Base-by-base conservation (phyloP, 2,329 filamentous ascomycete species). In the Colletotrichum sansevieriae region DNA sequence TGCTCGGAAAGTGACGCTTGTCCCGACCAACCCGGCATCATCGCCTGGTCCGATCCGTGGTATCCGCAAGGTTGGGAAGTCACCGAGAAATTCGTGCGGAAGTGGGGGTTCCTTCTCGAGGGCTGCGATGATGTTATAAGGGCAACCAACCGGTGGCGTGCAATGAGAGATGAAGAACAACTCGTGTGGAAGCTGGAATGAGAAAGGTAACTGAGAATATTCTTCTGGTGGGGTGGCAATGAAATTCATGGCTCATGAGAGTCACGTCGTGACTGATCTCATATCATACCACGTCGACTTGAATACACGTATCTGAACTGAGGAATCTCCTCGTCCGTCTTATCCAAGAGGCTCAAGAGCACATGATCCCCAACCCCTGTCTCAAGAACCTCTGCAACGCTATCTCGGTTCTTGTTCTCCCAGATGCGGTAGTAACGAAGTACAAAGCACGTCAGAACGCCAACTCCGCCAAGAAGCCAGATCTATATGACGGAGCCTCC, bases 401-500 rank as follows among this genome's bases (percentile, higher is more conserved):
- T n/a, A n/a, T n/a, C n/a, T n/a, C n/a, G n/a, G n/a, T n/a, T 46
- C 52, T 65, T 41, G 55, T 68, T 68, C 46, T 55, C 54, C 61
- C 46, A 41, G 4, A 54, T 33, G 3, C 51, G 59, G 13, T 60
- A 68, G 18, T 54, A 55, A 12, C 52, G 25, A 10, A 65, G 33
- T 5, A n/a, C 43, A 37, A 51, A 57, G 10, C 84, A 78, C 67
- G 86, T 87, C 20, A 89, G 82, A 9, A 78, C 87, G 22, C 49
- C 58, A 9, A 63, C 11, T 12, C 58, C 33, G 83, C 82, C 0
- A 83, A 81, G 15, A 92, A 78, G 1, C 88, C 89, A 0, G 85
- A 85, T 4, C 81, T 82, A 71, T 92, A 92, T 3, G 76, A 75
- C 0, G 90, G 90, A 0, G 86, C 85, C 65, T 91, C 87, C 7